Percentiles rank a stretch among this genome's conserved stretches.
Evolutionary conservation across 192 early-diverging fungal species (phyloP).

Genomic region (Backusella macrospora): DNA sequence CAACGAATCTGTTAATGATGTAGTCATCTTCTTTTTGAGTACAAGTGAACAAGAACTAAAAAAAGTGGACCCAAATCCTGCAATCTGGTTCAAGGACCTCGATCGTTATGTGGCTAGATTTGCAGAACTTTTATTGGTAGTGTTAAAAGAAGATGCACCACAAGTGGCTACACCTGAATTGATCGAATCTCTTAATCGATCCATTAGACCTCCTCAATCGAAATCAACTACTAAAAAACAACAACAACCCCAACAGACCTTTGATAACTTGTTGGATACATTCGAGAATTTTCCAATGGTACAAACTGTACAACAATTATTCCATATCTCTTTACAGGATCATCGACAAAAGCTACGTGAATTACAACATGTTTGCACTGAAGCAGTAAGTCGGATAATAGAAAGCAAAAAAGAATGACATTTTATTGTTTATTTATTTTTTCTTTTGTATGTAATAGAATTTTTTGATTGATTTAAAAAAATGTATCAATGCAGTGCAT

Average conservation of each 20-base stretch:
- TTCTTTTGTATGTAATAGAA: slow-evolving; percentile 23
- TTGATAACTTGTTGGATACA: background rate
- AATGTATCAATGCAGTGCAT: slow-evolving; percentile 50
- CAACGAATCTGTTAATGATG: slow-evolving; percentile 47
- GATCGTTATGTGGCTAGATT: slow-evolving; percentile 50
- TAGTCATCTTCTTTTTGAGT: slow-evolving; percentile 47
- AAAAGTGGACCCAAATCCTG: slow-evolving; percentile 39
- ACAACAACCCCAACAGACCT: background rate
- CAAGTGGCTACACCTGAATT: slow-evolving; percentile 35
- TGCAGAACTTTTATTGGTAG: slow-evolving; percentile 47
- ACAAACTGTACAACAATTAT: slow-evolving; percentile 45
- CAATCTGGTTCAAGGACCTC: slow-evolving; percentile 42
- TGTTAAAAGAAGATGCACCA: slow-evolving; percentile 47
- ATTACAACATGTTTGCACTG: slow-evolving; percentile 45
- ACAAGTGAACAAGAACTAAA: slow-evolving; percentile 40
- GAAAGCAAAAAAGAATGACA: too few species aligned
- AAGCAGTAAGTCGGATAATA: slow-evolving; percentile 35
- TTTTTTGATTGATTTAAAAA: slow-evolving; percentile 52
- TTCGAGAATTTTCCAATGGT: slow-evolving; percentile 25
- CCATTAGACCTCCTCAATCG: slow-evolving; percentile 16
- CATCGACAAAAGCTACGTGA: slow-evolving; percentile 45
- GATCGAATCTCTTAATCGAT: slow-evolving; percentile 27
- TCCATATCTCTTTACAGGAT: slow-evolving; percentile 38
- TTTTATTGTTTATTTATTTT: background rate
- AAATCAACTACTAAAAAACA: background rate